These are phyloP conservation scores for Pinus taeda DNA, from an alignment of 75 land plant genomes.

Conservation along the genomic window DNA sequence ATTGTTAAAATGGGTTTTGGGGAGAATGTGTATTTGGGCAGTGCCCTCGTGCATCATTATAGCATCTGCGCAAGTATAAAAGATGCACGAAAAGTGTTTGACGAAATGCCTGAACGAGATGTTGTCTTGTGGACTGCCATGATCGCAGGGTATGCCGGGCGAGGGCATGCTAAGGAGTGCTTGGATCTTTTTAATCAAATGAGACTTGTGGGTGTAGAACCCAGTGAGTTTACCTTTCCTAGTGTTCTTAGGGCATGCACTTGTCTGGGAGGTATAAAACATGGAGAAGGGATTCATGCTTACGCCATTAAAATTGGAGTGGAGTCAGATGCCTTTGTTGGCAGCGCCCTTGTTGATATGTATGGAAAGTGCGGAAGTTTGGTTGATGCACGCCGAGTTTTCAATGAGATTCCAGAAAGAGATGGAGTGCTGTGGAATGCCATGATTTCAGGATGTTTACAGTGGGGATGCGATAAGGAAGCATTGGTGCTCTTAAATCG, in stretches of 20 bases:
- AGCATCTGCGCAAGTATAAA: slow-evolving; percentile 40
- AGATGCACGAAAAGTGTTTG: slow-evolving; percentile 32
- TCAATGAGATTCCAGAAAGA: slow-evolving; percentile 1
- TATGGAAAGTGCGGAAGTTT: slow-evolving; percentile 16
- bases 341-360: slow-evolving; percentile 13
- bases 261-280: neutral
- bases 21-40: slow-evolving; percentile 31
- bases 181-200: slow-evolving; percentile 29
- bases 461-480: slow-evolving; percentile 2
- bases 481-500: slow-evolving; percentile 6
- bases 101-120: slow-evolving; percentile 20
- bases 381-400: slow-evolving; percentile 1
- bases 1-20: slow-evolving; percentile 27
- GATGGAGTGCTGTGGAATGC: slow-evolving; percentile 14
- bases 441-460: slow-evolving; percentile 11
- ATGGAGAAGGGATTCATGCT: slow-evolving; percentile 6
- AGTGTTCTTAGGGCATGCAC: slow-evolving; percentile 6
- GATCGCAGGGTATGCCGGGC: slow-evolving; percentile 44
- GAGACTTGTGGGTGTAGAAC: slow-evolving; percentile 22
- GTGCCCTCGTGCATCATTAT: slow-evolving; percentile 61
- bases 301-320: slow-evolving; percentile 10
- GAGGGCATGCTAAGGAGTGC: slow-evolving; percentile 39
- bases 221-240: neutral
- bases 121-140: slow-evolving; percentile 60
- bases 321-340: slow-evolving; percentile 5